phyloP scores from a whole-genome alignment of 148 eudicot species.

The Cornus florida region DNA sequence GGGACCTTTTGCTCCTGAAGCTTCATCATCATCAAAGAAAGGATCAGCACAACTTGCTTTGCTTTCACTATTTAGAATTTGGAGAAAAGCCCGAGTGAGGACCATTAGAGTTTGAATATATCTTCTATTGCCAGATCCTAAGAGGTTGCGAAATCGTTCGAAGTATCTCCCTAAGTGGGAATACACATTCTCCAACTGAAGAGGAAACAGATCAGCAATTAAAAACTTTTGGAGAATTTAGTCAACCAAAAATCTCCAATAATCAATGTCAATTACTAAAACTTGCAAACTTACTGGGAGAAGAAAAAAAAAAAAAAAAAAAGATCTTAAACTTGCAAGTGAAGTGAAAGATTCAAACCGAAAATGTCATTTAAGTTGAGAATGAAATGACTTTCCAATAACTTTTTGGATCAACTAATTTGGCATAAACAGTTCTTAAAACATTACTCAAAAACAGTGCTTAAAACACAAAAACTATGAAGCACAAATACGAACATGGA shows the following conservation, averaged over 20 bases:
- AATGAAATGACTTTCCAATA: neutral
- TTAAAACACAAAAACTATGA: too few relatives aligned
- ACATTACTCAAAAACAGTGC: neutral
- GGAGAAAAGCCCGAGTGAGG: conserved; percentile 68
- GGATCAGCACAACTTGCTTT: conserved; percentile 16
- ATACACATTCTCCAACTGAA: conserved; percentile 72
- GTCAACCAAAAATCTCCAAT: neutral
- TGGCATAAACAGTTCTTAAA: neutral
- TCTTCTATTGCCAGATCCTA: conserved; percentile 93
- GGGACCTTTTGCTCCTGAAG: conserved; percentile 28
- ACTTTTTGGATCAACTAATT: neutral
- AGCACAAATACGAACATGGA: too few relatives aligned
- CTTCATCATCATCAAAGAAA: conserved; percentile 31
- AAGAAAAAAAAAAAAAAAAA: too few relatives aligned
- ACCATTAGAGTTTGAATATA: conserved; percentile 80
- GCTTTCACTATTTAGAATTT: conserved; percentile 38
- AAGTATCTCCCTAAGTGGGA: conserved; percentile 67
- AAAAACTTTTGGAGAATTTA: neutral
- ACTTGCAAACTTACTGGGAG: neutral
- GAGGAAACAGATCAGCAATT: conserved; percentile 17
- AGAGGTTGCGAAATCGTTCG: conserved; percentile 60
- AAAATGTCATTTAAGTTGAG: neutral
- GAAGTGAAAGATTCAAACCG: neutral
- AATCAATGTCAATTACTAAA: conserved; percentile 10
- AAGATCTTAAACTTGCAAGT: conserved; percentile 8